phyloP scores from a whole-genome alignment of 2,329 filamentous ascomycete genomes.

The Colletotrichum higginsianum region DNA sequence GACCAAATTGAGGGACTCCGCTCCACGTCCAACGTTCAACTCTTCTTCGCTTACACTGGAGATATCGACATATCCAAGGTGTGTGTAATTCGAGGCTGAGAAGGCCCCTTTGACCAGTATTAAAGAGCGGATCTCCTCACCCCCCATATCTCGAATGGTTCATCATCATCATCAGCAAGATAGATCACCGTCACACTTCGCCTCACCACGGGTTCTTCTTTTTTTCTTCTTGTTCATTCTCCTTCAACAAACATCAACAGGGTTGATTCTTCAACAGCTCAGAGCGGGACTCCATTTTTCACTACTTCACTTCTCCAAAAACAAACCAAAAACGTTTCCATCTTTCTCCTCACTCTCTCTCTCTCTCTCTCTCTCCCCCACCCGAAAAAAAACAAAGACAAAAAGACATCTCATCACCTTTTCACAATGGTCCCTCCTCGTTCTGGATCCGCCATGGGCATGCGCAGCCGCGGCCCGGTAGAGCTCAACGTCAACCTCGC shows the following conservation, averaged over 20 bases:
- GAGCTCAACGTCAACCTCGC: slow-evolving; percentile 39
- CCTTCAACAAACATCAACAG: slow-evolving; percentile 30
- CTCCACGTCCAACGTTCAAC: slow-evolving; percentile 30
- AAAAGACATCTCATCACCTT: background rate
- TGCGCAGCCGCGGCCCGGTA: slow-evolving; percentile 40
- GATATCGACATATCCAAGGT: slow-evolving; percentile 20
- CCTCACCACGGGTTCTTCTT: slow-evolving; percentile 25
- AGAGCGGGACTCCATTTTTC: slow-evolving; percentile 32
- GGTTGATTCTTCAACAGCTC: slow-evolving; percentile 24
- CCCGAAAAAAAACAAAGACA: too few relatives aligned
- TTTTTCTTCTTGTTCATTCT: background rate
- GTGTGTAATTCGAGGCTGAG: background rate
- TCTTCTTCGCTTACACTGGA: slow-evolving; percentile 12
- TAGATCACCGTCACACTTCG: slow-evolving; percentile 23
- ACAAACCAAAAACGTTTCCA: background rate
- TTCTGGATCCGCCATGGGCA: slow-evolving; percentile 38
- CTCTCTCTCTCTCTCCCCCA: background rate
- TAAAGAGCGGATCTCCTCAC: slow-evolving; percentile 40
- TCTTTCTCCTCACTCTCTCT: too few relatives aligned
- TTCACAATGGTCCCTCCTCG: slow-evolving; percentile 39
- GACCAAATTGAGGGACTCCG: slow-evolving; percentile 32
- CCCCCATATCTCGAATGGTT: background rate
- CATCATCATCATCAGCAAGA: slow-evolving; percentile 7
- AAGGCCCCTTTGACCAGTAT: slow-evolving; percentile 24
- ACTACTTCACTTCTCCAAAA: slow-evolving; percentile 21